phyloP scores from a whole-genome alignment of 2,329 filamentous ascomycete species.

The Grosmannia penicillata region DNA sequence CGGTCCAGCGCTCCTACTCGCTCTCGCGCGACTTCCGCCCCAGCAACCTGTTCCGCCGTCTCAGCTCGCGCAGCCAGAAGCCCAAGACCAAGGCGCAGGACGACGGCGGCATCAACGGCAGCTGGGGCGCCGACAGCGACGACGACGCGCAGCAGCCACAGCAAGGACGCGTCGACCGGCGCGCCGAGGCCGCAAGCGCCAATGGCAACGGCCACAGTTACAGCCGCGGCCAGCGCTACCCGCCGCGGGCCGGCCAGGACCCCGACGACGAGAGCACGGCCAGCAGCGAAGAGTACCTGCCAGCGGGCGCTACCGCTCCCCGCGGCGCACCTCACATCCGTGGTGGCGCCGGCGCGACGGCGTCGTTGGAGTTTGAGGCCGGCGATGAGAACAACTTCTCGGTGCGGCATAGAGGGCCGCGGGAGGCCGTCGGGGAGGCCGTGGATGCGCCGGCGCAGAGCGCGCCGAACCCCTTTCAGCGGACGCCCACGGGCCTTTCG shows the following conservation, averaged over 20 bases:
- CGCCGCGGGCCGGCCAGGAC: background rate
- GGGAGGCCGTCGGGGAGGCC: background rate
- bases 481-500: slow-evolving; percentile 55
- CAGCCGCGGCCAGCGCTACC: background rate
- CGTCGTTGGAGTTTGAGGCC: slow-evolving; percentile 30
- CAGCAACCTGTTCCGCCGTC: slow-evolving; percentile 15
- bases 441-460: slow-evolving; percentile 13
- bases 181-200: background rate
- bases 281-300: slow-evolving; percentile 11
- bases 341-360: slow-evolving; percentile 7
- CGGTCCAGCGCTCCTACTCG: slow-evolving; percentile 27
- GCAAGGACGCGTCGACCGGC: background rate
- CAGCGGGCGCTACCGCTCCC: slow-evolving; percentile 1
- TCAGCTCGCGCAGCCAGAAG: slow-evolving; percentile 25
- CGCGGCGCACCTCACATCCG: slow-evolving; percentile 5
- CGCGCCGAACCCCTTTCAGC: too few relatives aligned
- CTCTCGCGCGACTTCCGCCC: slow-evolving; percentile 33
- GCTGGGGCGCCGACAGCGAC: slow-evolving; percentile 30
- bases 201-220: background rate
- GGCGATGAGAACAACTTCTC: slow-evolving; percentile 46
- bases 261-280: slow-evolving; percentile 15
- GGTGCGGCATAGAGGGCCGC: slow-evolving; percentile 13
- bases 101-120: slow-evolving; percentile 41
- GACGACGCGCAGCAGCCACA: background rate
- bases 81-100: too few relatives aligned